Evolutionary conservation across 441 rosid species (phyloP).

Genomic region (Biscutella laevigata): DNA sequence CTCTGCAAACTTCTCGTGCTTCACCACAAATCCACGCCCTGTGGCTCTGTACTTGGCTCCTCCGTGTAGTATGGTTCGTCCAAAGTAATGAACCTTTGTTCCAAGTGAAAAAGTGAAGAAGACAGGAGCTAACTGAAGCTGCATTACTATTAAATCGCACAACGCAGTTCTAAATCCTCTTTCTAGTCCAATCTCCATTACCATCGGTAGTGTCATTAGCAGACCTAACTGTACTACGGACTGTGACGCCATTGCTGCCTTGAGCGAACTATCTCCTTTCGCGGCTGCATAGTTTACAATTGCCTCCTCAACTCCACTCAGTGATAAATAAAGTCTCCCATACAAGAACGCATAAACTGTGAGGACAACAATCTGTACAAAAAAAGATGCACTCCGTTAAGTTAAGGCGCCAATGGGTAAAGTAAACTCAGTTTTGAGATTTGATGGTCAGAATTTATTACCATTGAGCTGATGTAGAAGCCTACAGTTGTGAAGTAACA

Average conservation of each 20-base stretch:
- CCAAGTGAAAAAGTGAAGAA: constrained; percentile 98
- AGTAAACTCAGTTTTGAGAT: neutral
- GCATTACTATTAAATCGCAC: constrained; percentile 77
- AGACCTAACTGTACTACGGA: constrained; percentile 81
- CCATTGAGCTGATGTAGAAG: constrained; percentile 78
- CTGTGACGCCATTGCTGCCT: constrained; percentile 88
- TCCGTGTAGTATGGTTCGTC: constrained; percentile 84
- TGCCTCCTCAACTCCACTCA: constrained; percentile 86
- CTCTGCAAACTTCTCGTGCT: constrained; percentile 94
- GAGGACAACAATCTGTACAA: constrained; percentile 61
- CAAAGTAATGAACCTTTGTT: constrained; percentile 78
- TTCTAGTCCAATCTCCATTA: constrained; percentile 95
- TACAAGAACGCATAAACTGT: constrained; percentile 71
- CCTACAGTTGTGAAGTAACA: constrained; percentile 80
- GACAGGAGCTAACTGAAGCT: constrained; percentile 82
- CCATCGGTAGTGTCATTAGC: constrained; percentile 77
- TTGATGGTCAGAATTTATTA: constrained; percentile 33
- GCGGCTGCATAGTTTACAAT: constrained; percentile 54
- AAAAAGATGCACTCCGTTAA: neutral
- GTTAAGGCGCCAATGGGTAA: neutral
- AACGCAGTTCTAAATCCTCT: constrained; percentile 88
- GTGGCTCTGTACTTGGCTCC: constrained; percentile 96
- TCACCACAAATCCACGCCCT: constrained; percentile 93
- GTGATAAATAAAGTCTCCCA: constrained; percentile 69
- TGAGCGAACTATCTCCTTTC: constrained; percentile 60